A percentile compares a stretch with the other conserved stretches of the same genome.
Evolutionary conservation across 2,329 filamentous ascomycete genomes (phyloP).

Genomic region (Cadophora malorum): DNA sequence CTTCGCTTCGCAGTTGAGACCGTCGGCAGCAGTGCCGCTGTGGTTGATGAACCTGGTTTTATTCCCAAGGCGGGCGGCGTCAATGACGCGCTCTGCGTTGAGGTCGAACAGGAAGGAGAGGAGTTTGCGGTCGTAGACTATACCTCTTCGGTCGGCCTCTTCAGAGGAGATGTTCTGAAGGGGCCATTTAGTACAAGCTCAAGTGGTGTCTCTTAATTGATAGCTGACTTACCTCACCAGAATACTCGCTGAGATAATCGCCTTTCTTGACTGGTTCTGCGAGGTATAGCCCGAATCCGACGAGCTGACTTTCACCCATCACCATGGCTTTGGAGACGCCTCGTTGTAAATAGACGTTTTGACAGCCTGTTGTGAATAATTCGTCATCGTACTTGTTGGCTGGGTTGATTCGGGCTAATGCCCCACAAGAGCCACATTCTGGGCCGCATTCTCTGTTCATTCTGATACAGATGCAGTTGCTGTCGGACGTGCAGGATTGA

Average conservation of each 20-base stretch:
- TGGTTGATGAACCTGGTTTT: constrained; percentile 87
- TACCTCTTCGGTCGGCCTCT: constrained; percentile 42
- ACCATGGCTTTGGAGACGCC: constrained; percentile 69
- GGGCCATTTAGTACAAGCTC: not conserved
- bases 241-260: constrained; percentile 83
- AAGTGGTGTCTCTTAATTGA: not conserved
- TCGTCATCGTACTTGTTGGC: constrained; percentile 65
- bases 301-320: constrained; percentile 72
- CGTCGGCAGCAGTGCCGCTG: constrained; percentile 65
- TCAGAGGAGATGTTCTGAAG: constrained; percentile 59
- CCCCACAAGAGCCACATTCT: constrained; percentile 75
- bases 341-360: constrained; percentile 76
- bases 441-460: constrained; percentile 83
- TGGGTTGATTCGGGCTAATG: constrained; percentile 71
- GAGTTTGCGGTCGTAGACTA: constrained; percentile 47
- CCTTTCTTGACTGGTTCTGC: constrained; percentile 53
- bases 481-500: constrained; percentile 62
- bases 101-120: constrained; percentile 58
- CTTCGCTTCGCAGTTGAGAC: constrained; percentile 68
- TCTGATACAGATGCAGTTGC: constrained; percentile 73
- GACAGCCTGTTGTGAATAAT: constrained; percentile 65
- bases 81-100: constrained; percentile 60
- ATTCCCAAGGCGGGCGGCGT: constrained; percentile 79
- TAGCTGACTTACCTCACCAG: constrained; percentile 65
- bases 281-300: constrained; percentile 74